Evolutionary conservation across 2,329 filamentous ascomycete species (phyloP), one percentile per base, ranked within the genome.

Genomic region (Fusarium anguioides): DNA sequence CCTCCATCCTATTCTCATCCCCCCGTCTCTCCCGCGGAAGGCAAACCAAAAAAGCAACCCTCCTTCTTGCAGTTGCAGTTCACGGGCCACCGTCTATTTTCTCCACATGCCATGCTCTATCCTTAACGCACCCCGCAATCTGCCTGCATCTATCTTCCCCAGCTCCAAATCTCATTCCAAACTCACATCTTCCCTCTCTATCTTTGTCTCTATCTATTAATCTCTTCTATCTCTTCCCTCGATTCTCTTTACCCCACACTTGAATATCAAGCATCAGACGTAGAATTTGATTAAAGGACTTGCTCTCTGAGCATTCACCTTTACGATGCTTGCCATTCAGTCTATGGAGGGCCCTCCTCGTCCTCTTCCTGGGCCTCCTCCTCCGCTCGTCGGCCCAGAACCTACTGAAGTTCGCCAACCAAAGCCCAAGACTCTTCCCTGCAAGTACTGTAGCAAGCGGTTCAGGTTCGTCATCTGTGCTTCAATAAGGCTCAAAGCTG

Each of bases 401-500:
- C 80, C 79, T 64, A 81, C 79, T 56, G 85, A 87, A 70, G 77
- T 77, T 72, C 83, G 84, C 71, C 83, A 85, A 68, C 84, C 86
- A 75, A 88, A 88, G 71, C 86, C 86, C 69, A 88, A 88, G 78
- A 86, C 84, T 47, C 76, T 88, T 62, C 86, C 86, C 56, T 89
- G 87, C 81, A 86, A 86, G 72, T 88, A 87, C 72, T 89, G 87
- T 76, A 86, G 82, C 77, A 88, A 88, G 73, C 82, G 83, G 64
- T 89, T 89, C 76, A 84, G 86, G 86, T 88, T 76, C 78, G 84
- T 76, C 52, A 48, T 44, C 50, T 58, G 37, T 64, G 49, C 65
- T 44, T 59, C 45, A 48, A 31, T 35, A 47, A 50, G 49, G 37
- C 18, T 18, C 44, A 18, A 26, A 26, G 24, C 40, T 33, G 53